Percentiles rank a stretch among this genome's conserved stretches.
Evolutionary conservation across 768 basidiomycete genomes (phyloP).

Genomic region (Rhodocollybia butyracea): DNA sequence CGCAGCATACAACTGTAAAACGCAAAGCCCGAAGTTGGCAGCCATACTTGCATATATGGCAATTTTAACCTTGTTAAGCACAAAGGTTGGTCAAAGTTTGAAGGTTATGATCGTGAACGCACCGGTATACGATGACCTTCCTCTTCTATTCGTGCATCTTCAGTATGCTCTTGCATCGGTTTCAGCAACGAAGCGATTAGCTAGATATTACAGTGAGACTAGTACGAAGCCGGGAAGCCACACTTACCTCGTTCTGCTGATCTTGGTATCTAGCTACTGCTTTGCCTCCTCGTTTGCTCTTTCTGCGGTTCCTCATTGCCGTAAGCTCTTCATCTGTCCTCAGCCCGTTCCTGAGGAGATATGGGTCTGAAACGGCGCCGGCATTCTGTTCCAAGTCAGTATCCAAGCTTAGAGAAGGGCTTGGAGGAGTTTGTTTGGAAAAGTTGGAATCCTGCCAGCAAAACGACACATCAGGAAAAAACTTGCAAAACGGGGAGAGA

Average conservation of each 20-base stretch:
- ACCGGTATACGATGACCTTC: slow-evolving; percentile 66
- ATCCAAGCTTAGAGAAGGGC: not conserved
- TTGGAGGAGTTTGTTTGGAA: not conserved
- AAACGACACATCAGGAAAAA: not conserved
- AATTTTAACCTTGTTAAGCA: slow-evolving; percentile 65
- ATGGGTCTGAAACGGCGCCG: not conserved
- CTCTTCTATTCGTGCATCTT: slow-evolving; percentile 72
- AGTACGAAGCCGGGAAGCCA: not conserved
- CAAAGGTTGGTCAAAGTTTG: too few relatives aligned
- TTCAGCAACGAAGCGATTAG: slow-evolving; percentile 87
- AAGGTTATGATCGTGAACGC: slow-evolving; percentile 19
- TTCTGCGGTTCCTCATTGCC: not conserved
- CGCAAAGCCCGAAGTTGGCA: slow-evolving; percentile 69
- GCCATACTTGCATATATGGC: slow-evolving; percentile 84
- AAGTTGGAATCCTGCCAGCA: not conserved
- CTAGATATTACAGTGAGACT: slow-evolving; percentile 33
- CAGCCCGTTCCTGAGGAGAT: not conserved
- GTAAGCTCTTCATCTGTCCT: slow-evolving; percentile 3
- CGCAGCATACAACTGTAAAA: slow-evolving; percentile 87
- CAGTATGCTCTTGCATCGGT: slow-evolving; percentile 85
- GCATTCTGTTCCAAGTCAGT: not conserved
- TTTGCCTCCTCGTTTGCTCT: not conserved
- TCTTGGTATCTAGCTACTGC: slow-evolving; percentile 60
- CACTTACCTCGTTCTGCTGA: slow-evolving; percentile 67
- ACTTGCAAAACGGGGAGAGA: not conserved